phyloP scores from a whole-genome alignment of 2,329 filamentous ascomycete genomes.

The Taxawa tesnikishii region DNA sequence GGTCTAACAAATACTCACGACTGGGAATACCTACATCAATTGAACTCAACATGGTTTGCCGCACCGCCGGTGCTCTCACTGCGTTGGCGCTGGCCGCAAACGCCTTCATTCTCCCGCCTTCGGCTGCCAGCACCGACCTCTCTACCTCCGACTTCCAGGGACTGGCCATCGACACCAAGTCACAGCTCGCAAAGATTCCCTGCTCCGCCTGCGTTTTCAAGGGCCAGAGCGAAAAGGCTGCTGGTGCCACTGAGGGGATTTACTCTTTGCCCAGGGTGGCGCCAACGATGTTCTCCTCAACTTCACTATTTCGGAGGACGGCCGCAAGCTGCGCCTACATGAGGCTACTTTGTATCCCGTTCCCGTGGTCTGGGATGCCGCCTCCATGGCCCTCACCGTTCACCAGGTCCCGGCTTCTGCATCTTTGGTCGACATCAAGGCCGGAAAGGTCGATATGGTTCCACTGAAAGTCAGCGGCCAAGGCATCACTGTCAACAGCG shows the following conservation, averaged over 20 bases:
- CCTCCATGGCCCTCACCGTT: slow-evolving; percentile 7
- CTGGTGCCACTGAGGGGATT: slow-evolving; percentile 12
- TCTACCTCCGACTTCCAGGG: slow-evolving; percentile 26
- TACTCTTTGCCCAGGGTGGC: slow-evolving; percentile 17
- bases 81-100: slow-evolving; percentile 18
- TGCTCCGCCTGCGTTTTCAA: slow-evolving; percentile 43
- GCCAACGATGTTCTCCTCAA: slow-evolving; percentile 30
- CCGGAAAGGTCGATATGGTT: slow-evolving; percentile 18
- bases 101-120: slow-evolving; percentile 43
- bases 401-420: slow-evolving; percentile 14
- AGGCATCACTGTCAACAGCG: slow-evolving; percentile 24
- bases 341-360: slow-evolving; percentile 45
- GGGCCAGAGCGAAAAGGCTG: slow-evolving; percentile 14
- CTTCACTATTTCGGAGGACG: slow-evolving; percentile 38
- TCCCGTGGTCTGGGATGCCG: slow-evolving; percentile 4
- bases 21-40: too few relatives aligned
- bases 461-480: slow-evolving; percentile 18
- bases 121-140: slow-evolving; percentile 29
- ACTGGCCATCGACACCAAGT: slow-evolving; percentile 28
- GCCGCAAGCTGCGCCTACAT: slow-evolving; percentile 42
- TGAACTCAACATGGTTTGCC: slow-evolving; percentile 18
- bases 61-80: slow-evolving; percentile 16
- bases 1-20: too few relatives aligned
- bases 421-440: slow-evolving; percentile 11
- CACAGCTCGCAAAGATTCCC: slow-evolving; percentile 35